phyloP scores from a whole-genome alignment of 192 early-diverging fungal genomes.

The Mortierella hygrophila region DNA sequence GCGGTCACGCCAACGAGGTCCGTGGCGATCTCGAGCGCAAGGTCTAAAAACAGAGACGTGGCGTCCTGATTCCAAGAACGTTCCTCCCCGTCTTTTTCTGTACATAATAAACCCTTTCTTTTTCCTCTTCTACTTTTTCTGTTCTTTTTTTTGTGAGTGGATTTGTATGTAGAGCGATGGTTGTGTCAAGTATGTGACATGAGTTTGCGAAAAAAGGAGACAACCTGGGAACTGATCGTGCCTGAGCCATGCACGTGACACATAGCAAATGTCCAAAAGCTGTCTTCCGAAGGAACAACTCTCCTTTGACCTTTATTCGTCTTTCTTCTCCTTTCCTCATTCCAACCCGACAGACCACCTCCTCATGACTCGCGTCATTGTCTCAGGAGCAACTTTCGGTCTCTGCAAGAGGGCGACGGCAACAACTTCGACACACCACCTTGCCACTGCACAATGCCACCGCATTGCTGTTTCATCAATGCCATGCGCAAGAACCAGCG shows the following conservation, averaged over 20 bases:
- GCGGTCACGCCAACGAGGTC: constrained; percentile 17
- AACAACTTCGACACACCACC: neutral
- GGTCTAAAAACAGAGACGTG: neutral
- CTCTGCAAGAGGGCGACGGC: neutral
- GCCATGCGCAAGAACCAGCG: neutral
- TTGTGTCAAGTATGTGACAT: neutral
- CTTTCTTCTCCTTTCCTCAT: neutral
- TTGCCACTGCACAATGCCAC: neutral
- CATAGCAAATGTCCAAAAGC: too few species aligned
- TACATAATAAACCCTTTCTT: neutral
- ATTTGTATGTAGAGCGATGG: neutral
- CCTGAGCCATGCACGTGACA: too few species aligned
- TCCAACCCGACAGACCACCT: neutral
- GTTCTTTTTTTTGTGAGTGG: neutral
- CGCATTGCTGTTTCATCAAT: neutral
- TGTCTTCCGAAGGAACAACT: too few species aligned
- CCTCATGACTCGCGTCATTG: neutral
- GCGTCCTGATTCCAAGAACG: neutral
- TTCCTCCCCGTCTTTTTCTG: neutral
- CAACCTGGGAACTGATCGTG: too few species aligned
- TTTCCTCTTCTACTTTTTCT: neutral
- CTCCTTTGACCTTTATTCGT: too few species aligned
- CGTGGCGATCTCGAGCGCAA: constrained; percentile 17
- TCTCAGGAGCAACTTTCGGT: neutral
- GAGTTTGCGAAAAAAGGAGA: neutral